Conservation (phyloP, 1,139 yeast genomes). For the Debaryomyces sp. region DNA sequence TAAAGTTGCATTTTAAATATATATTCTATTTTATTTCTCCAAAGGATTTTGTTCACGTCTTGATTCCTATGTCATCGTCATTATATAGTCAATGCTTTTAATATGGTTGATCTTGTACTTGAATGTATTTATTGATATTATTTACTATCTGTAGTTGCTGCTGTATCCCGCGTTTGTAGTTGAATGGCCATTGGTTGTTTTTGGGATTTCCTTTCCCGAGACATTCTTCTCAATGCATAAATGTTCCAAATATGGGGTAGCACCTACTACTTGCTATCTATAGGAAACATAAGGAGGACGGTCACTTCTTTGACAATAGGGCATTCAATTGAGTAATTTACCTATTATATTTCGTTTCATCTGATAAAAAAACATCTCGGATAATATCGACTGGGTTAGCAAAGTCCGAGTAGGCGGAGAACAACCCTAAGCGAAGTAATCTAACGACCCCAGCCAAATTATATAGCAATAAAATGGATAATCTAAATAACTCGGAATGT, state of each 20-base stretch:
- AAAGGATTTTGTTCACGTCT: constrained; percentile 1
- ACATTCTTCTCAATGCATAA: background rate
- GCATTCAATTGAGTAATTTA: background rate
- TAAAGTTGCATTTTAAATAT: constrained; percentile 6
- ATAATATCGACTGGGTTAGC: background rate
- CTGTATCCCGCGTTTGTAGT: background rate
- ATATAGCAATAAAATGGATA: background rate
- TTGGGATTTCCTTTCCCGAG: background rate
- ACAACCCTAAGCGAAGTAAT: background rate
- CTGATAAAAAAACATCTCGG: background rate
- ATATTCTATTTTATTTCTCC: constrained; percentile 5
- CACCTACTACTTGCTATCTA: background rate
- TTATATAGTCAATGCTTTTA: background rate
- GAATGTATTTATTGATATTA: constrained; percentile 1
- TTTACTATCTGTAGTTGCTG: background rate
- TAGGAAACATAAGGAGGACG: background rate
- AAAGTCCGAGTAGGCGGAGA: background rate
- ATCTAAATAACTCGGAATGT: background rate
- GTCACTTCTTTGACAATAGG: background rate
- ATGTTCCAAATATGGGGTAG: background rate
- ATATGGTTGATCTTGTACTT: background rate
- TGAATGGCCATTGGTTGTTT: background rate
- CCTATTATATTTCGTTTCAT: background rate
- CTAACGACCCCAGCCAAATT: background rate
- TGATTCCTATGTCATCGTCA: background rate